Percentiles rank a stretch among this genome's conserved stretches.
phyloP scores from a whole-genome alignment of 2,329 filamentous ascomycete genomes.

The Colletotrichum tropicicola region DNA sequence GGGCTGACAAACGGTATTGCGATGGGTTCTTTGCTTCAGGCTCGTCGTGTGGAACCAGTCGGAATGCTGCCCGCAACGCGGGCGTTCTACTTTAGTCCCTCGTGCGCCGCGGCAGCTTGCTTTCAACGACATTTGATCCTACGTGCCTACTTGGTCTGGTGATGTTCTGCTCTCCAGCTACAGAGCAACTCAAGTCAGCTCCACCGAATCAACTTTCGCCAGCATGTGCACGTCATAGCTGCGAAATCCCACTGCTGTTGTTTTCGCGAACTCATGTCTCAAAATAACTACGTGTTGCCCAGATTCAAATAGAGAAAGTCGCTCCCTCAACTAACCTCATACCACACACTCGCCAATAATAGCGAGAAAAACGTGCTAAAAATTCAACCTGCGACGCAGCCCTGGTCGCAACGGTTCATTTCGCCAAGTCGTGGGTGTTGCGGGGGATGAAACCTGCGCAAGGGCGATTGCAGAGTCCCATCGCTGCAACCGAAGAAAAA shows the following conservation, averaged over 20 bases:
- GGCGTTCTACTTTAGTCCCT: no score
- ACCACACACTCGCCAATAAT: not conserved
- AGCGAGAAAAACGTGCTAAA: not conserved
- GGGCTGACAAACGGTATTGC: not conserved
- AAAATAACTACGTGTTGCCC: not conserved
- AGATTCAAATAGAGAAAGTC: not conserved
- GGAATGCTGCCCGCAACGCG: no score
- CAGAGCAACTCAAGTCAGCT: no score
- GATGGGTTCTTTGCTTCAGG: no score
- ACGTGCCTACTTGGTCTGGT: no score
- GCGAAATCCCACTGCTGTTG: not conserved
- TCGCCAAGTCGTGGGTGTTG: constrained; percentile 8
- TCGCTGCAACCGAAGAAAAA: not conserved
- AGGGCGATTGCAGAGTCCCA: constrained; percentile 10
- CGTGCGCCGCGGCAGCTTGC: no score
- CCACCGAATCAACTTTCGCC: no score
- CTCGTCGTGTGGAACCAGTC: no score
- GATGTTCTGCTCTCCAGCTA: no score
- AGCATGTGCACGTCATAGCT: not conserved
- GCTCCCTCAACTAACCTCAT: not conserved
- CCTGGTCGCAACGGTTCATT: not conserved
- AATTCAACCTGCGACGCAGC: constrained; percentile 5
- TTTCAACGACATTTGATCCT: no score
- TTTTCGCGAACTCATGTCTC: not conserved
- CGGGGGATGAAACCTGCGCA: constrained; percentile 10